phyloP scores from a whole-genome alignment of 306 rosid species.

The Delonix regia region DNA sequence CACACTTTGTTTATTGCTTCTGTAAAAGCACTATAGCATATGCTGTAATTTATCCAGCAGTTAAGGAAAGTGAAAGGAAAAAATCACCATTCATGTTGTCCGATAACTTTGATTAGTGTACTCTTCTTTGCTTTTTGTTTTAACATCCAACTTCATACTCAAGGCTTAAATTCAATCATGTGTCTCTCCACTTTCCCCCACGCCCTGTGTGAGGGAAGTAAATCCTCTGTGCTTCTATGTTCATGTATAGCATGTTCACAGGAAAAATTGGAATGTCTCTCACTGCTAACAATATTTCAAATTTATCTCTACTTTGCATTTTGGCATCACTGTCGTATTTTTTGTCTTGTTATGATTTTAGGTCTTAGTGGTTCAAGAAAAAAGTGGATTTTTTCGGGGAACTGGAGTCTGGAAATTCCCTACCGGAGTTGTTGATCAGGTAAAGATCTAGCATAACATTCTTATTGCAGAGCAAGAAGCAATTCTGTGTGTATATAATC shows the following conservation, averaged over 20 bases:
- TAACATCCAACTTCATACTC: not conserved
- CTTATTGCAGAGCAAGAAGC: not conserved
- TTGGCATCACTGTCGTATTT: not conserved
- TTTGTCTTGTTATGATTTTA: slow-evolving; percentile 27
- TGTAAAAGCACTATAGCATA: not conserved
- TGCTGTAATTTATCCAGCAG: slow-evolving; percentile 8
- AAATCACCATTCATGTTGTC: slow-evolving; percentile 16
- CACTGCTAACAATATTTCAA: slow-evolving; percentile 15
- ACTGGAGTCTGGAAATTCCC: slow-evolving; percentile 78
- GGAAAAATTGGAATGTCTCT: not conserved
- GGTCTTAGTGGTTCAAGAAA: slow-evolving; percentile 84
- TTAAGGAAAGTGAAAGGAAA: not conserved
- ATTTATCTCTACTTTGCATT: not conserved
- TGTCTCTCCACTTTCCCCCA: not conserved
- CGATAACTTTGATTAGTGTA: not conserved
- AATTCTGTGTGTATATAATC: not conserved
- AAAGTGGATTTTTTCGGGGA: slow-evolving; percentile 50
- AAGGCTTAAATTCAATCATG: no score
- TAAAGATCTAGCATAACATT: slow-evolving; percentile 27
- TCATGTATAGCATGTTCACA: slow-evolving; percentile 1
- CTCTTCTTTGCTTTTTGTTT: slow-evolving; percentile 18
- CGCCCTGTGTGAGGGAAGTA: not conserved
- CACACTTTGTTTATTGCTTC: not conserved
- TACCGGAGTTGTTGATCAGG: slow-evolving; percentile 81
- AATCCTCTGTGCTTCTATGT: not conserved